These are phyloP conservation scores for Bromus sterilis DNA, from an alignment of 176 grass and related monocot species.

Conservation along the genomic window DNA sequence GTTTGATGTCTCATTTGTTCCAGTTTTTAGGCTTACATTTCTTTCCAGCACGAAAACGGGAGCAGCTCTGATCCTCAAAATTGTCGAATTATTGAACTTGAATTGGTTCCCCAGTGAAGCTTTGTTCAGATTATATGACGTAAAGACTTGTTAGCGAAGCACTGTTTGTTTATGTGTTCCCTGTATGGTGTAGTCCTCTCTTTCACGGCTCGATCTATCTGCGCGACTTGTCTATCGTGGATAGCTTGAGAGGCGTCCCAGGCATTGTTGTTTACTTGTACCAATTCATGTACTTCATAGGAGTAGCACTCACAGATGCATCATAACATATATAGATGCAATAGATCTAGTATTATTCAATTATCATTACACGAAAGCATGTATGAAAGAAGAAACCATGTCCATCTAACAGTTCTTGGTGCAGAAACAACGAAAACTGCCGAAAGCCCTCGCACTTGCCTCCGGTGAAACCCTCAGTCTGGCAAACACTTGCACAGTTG, in stretches of 20 bases:
- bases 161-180: too few species aligned
- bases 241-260: too few species aligned
- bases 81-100: neutral
- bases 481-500: conserved; percentile 45
- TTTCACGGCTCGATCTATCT: too few species aligned
- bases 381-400: neutral
- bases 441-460: conserved; percentile 35
- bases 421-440: conserved; percentile 38
- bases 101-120: neutral
- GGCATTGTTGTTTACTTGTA: too few species aligned
- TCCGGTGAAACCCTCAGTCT: conserved; percentile 30
- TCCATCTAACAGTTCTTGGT: conserved; percentile 13
- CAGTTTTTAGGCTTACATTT: neutral
- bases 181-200: too few species aligned
- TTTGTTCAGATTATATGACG: neutral
- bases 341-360: neutral
- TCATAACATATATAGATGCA: neutral
- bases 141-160: too few species aligned
- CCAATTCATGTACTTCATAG: neutral
- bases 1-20: too few species aligned
- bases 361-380: neutral
- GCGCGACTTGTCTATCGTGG: too few species aligned
- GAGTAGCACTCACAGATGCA: neutral
- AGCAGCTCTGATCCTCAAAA: neutral
- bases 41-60: neutral